Percentiles rank a stretch among this genome's conserved stretches.
phyloP scores from a whole-genome alignment of 78 protist genomes.

The Isochrysis galbana region DNA sequence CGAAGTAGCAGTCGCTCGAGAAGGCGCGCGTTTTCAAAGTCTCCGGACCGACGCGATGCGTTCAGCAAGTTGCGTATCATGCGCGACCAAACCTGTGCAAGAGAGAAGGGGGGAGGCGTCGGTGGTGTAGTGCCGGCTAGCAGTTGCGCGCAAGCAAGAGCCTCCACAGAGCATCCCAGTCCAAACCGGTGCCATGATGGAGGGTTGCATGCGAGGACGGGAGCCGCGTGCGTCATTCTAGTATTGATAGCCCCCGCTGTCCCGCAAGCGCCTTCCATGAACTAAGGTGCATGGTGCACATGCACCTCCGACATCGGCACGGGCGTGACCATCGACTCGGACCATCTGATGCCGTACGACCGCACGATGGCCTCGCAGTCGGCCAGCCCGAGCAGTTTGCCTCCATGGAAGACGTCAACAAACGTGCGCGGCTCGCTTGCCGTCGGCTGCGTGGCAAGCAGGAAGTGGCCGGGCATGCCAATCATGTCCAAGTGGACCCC shows the following conservation, averaged over 20 bases:
- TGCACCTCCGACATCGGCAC: not conserved
- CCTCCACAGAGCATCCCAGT: too few relatives aligned
- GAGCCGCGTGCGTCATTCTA: too few relatives aligned
- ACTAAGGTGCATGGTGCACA: not conserved
- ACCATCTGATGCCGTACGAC: not conserved
- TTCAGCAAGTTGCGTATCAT: not conserved
- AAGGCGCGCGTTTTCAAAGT: not conserved
- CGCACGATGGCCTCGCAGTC: not conserved
- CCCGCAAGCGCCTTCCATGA: too few relatives aligned
- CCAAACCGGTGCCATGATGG: too few relatives aligned
- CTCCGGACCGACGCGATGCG: not conserved
- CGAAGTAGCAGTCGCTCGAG: not conserved
- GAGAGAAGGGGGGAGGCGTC: not conserved
- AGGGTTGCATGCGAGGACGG: too few relatives aligned
- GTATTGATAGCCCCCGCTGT: too few relatives aligned
- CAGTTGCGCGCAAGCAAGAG: too few relatives aligned
- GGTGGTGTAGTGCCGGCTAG: not conserved
- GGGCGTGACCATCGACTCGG: not conserved
- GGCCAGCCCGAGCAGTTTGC: not conserved
- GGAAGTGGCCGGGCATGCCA: not conserved
- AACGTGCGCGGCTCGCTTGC: not conserved
- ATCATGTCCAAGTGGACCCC: slow-evolving; percentile 1
- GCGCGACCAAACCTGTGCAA: not conserved
- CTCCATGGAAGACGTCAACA: not conserved
- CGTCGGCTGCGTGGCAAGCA: not conserved